Conservation (phyloP, 1,284 basidiomycete genomes). For the Tremellales sp. region DNA sequence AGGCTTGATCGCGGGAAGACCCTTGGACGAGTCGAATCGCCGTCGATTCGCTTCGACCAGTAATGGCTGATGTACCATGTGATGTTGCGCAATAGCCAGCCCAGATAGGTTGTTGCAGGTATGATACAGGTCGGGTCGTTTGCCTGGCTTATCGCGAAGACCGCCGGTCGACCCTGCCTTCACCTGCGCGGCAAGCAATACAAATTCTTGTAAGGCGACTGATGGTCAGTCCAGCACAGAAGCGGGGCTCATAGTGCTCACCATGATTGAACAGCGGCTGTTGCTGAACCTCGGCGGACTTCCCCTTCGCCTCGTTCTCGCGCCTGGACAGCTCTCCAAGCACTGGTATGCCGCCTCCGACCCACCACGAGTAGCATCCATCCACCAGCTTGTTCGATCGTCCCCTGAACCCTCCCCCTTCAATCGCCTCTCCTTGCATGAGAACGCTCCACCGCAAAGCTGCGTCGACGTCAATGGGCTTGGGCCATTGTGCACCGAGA, state of each 20-base stretch:
- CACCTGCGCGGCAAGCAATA: slow-evolving; percentile 80
- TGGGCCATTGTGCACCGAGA: slow-evolving; percentile 32
- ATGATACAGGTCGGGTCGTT: slow-evolving; percentile 81
- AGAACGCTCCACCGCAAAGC: slow-evolving; percentile 77
- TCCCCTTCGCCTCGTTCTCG: slow-evolving; percentile 19
- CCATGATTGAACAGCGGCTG: slow-evolving; percentile 45
- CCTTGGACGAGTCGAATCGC: slow-evolving; percentile 27
- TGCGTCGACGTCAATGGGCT: slow-evolving; percentile 58
- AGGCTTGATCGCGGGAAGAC: slow-evolving; percentile 30
- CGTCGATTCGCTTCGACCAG: slow-evolving; percentile 50
- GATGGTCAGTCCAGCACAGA: slow-evolving; percentile 10
- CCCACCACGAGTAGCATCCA: slow-evolving; percentile 99
- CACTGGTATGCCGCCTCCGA: slow-evolving; percentile 81
- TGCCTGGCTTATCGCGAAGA: slow-evolving; percentile 90
- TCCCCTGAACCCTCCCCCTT: slow-evolving; percentile 89
- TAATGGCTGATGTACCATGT: slow-evolving; percentile 55
- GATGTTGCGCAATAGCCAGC: slow-evolving; percentile 80
- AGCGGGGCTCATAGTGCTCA: slow-evolving; percentile 19
- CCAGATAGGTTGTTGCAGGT: slow-evolving; percentile 86
- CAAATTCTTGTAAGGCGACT: slow-evolving; percentile 78
- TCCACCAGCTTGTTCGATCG: slow-evolving; percentile 97
- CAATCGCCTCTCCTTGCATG: slow-evolving; percentile 79
- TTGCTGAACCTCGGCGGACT: neutral
- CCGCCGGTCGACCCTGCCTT: slow-evolving; percentile 68
- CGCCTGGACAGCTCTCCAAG: slow-evolving; percentile 60